Conservation (phyloP, 768 basidiomycete species). For the Collybia sordida region DNA sequence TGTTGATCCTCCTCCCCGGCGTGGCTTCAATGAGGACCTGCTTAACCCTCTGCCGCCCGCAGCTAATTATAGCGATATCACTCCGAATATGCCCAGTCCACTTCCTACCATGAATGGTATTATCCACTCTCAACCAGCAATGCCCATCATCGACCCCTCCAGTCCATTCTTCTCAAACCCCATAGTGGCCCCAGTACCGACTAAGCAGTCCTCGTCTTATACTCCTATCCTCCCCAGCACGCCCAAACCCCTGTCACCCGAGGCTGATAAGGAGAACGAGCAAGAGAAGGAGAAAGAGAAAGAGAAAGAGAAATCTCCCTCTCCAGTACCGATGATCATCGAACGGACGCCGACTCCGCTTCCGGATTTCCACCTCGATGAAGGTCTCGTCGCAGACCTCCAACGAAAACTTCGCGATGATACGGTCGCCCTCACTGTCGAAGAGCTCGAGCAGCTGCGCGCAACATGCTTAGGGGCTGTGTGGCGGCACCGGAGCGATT, state of each 20-base stretch:
- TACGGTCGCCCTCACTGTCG: conserved; percentile 69
- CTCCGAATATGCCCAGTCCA: too few species aligned
- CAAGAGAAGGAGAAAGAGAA: neutral
- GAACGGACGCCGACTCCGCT: conserved; percentile 68
- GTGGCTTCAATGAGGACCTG: conserved; percentile 50
- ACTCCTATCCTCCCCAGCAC: conserved; percentile 13
- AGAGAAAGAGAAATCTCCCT: conserved; percentile 8
- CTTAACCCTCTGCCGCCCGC: conserved; percentile 49
- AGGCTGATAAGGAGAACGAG: conserved; percentile 5
- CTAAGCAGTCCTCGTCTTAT: conserved; percentile 19
- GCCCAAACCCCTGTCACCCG: conserved; percentile 17
- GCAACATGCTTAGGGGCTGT: conserved; percentile 77
- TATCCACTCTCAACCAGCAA: conserved; percentile 4
- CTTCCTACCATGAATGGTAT: neutral
- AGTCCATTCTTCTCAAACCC: conserved; percentile 17
- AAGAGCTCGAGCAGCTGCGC: conserved; percentile 92
- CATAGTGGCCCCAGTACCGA: conserved; percentile 11
- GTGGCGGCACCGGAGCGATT: conserved; percentile 82
- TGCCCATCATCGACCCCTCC: conserved; percentile 10
- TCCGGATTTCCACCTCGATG: conserved; percentile 75
- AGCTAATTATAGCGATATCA: conserved; percentile 5
- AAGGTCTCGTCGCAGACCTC: conserved; percentile 48
- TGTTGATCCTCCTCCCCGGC: conserved; percentile 16
- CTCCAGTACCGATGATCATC: conserved; percentile 45
- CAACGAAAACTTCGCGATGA: conserved; percentile 43